phyloP scores from a whole-genome alignment of 306 rosid genomes.

The Cucumis hystrix region DNA sequence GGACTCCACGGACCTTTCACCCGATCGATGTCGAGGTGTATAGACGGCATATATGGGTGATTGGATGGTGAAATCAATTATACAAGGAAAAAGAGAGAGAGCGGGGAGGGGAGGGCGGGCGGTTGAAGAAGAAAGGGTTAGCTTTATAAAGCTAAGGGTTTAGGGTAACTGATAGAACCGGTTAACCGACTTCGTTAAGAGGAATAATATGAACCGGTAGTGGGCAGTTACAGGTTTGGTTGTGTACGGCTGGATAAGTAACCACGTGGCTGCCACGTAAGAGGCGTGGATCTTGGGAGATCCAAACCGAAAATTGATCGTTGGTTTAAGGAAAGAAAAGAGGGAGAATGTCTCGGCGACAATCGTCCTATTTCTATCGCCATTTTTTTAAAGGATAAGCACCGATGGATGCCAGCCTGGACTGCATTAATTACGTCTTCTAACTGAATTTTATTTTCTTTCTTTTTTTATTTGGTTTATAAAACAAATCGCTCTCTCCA shows the following conservation, averaged over 20 bases:
- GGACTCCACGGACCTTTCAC: constrained; percentile 50
- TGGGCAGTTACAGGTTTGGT: constrained; percentile 16
- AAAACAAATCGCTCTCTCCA: no score
- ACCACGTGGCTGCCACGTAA: constrained; percentile 28
- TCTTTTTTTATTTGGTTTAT: no score
- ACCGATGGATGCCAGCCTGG: background rate
- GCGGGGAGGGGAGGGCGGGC: background rate
- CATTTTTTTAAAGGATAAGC: no score
- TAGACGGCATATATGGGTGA: constrained; percentile 12
- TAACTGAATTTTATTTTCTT: background rate
- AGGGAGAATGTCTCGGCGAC: no score
- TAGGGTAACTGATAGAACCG: constrained; percentile 34
- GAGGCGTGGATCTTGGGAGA: constrained; percentile 9
- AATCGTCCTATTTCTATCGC: no score
- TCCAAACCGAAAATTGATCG: constrained; percentile 9
- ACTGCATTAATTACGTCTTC: background rate
- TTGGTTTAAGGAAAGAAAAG: background rate
- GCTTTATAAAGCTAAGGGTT: constrained; percentile 17
- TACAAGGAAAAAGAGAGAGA: background rate
- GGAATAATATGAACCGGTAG: constrained; percentile 23
- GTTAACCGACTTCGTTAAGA: constrained; percentile 23
- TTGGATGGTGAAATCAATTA: background rate
- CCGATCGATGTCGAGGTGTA: constrained; percentile 18
- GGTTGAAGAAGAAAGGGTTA: constrained; percentile 5
- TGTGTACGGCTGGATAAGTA: constrained; percentile 19